A percentile compares a stretch with the other conserved stretches of the same genome.
These are phyloP conservation scores for Xylaria castorea DNA, from an alignment of 495 filamentous ascomycete genomes.

Conservation along the genomic window DNA sequence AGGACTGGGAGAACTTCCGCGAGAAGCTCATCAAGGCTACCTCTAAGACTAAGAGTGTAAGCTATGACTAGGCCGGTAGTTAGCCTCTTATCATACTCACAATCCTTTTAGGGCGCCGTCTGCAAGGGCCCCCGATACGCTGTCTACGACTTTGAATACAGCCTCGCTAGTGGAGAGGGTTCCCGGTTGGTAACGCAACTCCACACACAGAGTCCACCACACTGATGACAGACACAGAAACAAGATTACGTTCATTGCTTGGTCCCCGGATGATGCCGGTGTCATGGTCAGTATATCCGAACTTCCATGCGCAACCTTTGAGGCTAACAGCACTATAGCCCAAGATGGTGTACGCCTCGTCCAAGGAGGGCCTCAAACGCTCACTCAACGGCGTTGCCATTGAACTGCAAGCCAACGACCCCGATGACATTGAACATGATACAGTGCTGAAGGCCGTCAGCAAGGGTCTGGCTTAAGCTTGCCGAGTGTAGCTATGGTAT, in stretches of 20 bases:
- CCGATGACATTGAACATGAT: conserved; percentile 86
- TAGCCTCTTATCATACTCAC: conserved; percentile 19
- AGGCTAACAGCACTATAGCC: conserved; percentile 55
- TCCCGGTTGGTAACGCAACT: conserved; percentile 62
- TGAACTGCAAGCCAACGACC: conserved; percentile 94
- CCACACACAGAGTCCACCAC: not conserved
- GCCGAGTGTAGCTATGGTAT: conserved; percentile 24
- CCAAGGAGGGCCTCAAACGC: conserved; percentile 89
- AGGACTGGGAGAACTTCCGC: conserved; percentile 78
- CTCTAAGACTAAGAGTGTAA: conserved; percentile 51
- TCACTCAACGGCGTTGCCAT: conserved; percentile 77
- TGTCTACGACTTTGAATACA: conserved; percentile 89
- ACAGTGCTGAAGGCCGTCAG: conserved; percentile 77
- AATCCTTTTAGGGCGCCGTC: conserved; percentile 53
- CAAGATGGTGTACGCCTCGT: conserved; percentile 97
- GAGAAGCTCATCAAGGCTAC: conserved; percentile 74
- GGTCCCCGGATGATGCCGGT: conserved; percentile 84
- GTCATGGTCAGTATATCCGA: conserved; percentile 71
- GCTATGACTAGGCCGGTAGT: conserved; percentile 24
- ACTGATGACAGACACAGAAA: conserved; percentile 60
- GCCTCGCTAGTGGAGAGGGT: conserved; percentile 79
- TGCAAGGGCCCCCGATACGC: conserved; percentile 88
- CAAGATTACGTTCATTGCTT: conserved; percentile 96
- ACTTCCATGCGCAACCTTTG: not conserved
- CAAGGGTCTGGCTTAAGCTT: conserved; percentile 65